Percentiles rank a stretch among this genome's conserved stretches.
phyloP scores from a whole-genome alignment of 257 asterid species.

The Eustoma russellianum region DNA sequence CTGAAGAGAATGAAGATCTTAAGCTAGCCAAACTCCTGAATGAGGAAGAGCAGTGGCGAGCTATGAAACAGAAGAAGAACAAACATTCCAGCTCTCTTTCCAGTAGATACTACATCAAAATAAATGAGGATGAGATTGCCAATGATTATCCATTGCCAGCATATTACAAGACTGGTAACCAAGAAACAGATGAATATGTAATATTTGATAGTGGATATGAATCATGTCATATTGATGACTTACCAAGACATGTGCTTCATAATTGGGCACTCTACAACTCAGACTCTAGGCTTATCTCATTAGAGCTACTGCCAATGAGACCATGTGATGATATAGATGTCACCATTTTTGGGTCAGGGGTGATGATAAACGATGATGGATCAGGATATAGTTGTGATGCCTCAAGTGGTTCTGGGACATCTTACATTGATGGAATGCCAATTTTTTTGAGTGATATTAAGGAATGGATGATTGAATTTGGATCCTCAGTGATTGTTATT shows the following conservation, averaged over 20 bases:
- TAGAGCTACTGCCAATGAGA: slow-evolving; percentile 83
- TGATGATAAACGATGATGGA: slow-evolving; percentile 74
- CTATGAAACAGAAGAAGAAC: slow-evolving; percentile 62
- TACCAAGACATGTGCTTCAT: slow-evolving; percentile 72
- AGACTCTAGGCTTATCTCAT: slow-evolving; percentile 72
- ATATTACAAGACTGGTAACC: slow-evolving; percentile 51
- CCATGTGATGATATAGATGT: slow-evolving; percentile 87
- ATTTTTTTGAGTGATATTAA: slow-evolving; percentile 71
- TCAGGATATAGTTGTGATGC: slow-evolving; percentile 67
- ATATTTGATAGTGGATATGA: slow-evolving; percentile 55
- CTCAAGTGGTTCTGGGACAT: slow-evolving; percentile 40
- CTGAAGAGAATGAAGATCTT: slow-evolving; percentile 54
- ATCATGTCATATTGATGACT: slow-evolving; percentile 40
- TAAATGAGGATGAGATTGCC: slow-evolving; percentile 93
- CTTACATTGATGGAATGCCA: slow-evolving; percentile 68
- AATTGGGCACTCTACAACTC: slow-evolving; percentile 90
- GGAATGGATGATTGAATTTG: slow-evolving; percentile 95
- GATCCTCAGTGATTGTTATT: slow-evolving; percentile 70
- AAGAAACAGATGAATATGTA: slow-evolving; percentile 79
- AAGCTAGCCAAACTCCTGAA: slow-evolving; percentile 68
- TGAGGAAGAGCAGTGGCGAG: slow-evolving; percentile 70
- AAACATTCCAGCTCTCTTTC: slow-evolving; percentile 39
- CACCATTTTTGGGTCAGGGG: slow-evolving; percentile 77
- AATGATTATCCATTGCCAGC: slow-evolving; percentile 89
- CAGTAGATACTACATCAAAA: slow-evolving; percentile 62